These are phyloP conservation scores for Camellia granthamiana DNA, from an alignment of 148 eudicot genomes.

Conservation along the genomic window DNA sequence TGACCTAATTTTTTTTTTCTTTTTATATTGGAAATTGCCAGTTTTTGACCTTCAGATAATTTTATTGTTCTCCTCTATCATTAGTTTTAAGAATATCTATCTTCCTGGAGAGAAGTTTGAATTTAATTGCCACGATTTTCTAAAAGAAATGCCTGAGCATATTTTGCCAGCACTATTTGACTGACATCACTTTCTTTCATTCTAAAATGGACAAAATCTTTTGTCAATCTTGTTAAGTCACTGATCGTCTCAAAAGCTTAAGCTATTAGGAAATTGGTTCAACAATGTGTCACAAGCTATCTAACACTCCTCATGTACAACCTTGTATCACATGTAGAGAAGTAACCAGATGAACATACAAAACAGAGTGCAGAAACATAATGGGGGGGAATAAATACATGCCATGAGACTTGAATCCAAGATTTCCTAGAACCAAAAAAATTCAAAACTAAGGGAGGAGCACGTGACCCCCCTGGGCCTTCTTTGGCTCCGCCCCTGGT, in stretches of 20 bases:
- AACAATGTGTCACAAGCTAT: neutral
- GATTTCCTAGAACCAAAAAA: neutral
- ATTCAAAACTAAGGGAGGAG: too few species aligned
- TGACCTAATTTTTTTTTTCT: neutral
- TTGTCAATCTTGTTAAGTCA: neutral
- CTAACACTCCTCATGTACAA: neutral
- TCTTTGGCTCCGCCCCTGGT: too few species aligned
- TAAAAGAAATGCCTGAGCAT: neutral
- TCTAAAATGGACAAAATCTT: neutral
- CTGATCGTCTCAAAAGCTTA: neutral
- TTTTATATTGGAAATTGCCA: neutral
- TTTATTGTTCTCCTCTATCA: neutral
- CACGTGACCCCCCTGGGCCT: too few species aligned
- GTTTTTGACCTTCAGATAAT: neutral
- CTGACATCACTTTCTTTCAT: neutral
- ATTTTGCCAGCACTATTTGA: neutral
- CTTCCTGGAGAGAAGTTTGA: conserved; percentile 4
- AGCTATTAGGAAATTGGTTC: neutral
- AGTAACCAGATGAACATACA: neutral
- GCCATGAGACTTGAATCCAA: neutral
- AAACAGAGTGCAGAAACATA: neutral
- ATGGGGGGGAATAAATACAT: neutral
- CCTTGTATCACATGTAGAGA: neutral
- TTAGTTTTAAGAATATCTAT: neutral
- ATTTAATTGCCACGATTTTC: neutral